Evolutionary conservation across 2,329 filamentous ascomycete species (phyloP).

Genomic region (Fusarium mangiferae): DNA sequence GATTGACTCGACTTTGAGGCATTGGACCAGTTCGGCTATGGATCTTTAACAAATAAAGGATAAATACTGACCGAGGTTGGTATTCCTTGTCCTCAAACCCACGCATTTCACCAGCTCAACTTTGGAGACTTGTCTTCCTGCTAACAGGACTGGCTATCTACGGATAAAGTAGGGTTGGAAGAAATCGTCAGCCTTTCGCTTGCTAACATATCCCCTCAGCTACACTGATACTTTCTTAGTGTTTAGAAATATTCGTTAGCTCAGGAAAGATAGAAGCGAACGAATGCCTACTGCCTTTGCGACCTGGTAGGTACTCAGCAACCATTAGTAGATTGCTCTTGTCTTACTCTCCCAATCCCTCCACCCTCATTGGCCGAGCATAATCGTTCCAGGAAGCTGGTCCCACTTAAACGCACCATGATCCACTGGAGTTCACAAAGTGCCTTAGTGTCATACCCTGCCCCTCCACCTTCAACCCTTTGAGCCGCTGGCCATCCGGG

Average conservation of each 20-base stretch:
- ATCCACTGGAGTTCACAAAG: slow-evolving; percentile 28
- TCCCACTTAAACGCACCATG: slow-evolving; percentile 8
- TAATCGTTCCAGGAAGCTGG: neutral
- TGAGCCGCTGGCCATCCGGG: slow-evolving; percentile 45
- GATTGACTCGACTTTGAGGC: neutral
- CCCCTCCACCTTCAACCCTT: slow-evolving; percentile 36
- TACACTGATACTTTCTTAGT: neutral
- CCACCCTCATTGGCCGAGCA: slow-evolving; percentile 20
- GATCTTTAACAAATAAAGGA: neutral
- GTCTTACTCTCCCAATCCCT: slow-evolving; percentile 8
- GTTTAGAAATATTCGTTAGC: neutral
- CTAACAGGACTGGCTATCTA: neutral
- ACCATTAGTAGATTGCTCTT: neutral
- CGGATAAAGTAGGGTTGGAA: neutral
- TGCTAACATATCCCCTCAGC: neutral
- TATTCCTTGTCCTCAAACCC: neutral
- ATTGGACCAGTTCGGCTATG: neutral
- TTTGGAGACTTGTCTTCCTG: neutral
- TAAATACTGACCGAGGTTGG: neutral
- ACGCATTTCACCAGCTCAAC: neutral
- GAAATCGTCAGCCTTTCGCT: neutral
- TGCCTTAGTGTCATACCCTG: slow-evolving; percentile 20
- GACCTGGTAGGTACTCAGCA: neutral
- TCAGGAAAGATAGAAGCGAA: neutral
- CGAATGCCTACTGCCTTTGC: neutral